Evolutionary conservation across 1,284 basidiomycete species (phyloP), one percentile per base, ranked within the genome.

Genomic region (Austroboletus rostrupii): DNA sequence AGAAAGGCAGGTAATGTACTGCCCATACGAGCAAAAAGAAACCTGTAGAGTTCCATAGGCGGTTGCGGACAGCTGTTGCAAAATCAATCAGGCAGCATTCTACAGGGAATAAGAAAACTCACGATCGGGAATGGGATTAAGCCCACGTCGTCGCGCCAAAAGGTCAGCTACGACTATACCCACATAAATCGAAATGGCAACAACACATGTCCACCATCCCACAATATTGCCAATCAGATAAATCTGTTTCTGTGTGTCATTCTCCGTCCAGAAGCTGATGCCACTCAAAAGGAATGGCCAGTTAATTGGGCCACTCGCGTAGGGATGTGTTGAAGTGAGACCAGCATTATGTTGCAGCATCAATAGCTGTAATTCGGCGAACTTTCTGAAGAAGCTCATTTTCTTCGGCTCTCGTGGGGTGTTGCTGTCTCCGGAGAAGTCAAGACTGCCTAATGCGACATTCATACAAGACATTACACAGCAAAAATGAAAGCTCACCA

Each of bases 341-440:
- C 93, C 95, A 12, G 94, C 92, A 64, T 99, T 99, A 74, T 99
- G 96, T 67, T 97, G 92, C 54, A 98, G 75, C 97, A 99, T 99
- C 51, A 95, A 75, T 40, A 95, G 69, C 65, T 99, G 97, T 37
- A 99, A 75, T 69, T 99, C 96, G 41, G 78, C 80, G 65, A 93
- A 99, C 72, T 99, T 99, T 68, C 81, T 87, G 77, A 99, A 87
- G 71, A 99, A 99, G 67, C 83, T 89, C 76, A 94, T 81, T 50
- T 76, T 76, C 71, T 88, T 91, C 38, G 90, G 85, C 52, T 82
- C 73, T 67, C 91, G 92, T 9, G 77, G 70, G 16, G 76, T 68
- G 13, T 43, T 51, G 13, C 42, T 51, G 45, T 61, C 65, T 37
- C 55, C 26, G 26, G 44, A 14, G 28, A 61, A 46, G 20, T 57